These are phyloP conservation scores for Ajuga chamaepitys DNA, from an alignment of 257 asterid species.

Conservation along the genomic window DNA sequence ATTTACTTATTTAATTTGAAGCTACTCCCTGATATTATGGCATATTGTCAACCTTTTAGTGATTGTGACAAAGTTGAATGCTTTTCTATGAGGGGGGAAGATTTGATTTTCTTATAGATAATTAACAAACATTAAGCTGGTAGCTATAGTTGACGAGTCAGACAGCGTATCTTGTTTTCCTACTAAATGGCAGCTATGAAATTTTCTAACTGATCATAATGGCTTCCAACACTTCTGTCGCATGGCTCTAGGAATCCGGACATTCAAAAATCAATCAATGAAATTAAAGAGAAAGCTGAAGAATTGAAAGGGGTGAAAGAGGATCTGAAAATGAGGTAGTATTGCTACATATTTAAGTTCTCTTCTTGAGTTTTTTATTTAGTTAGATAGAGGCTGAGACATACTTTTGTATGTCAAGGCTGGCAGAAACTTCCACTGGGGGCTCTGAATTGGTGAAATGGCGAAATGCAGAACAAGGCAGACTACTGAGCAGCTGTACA, in stretches of 20 bases:
- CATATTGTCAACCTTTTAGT: neutral
- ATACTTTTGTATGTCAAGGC: constrained; percentile 99
- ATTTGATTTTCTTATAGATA: neutral
- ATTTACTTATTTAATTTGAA: neutral
- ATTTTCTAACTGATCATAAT: no score
- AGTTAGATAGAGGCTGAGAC: constrained; percentile 72
- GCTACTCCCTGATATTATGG: neutral
- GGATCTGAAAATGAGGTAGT: constrained; percentile 72
- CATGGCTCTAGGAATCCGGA: constrained; percentile 48
- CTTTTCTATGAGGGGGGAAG: neutral
- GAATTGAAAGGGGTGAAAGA: constrained; percentile 69
- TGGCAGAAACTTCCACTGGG: constrained; percentile 77
- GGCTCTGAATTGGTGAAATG: constrained; percentile 93
- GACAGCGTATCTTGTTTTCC: neutral
- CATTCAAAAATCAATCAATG: constrained; percentile 61
- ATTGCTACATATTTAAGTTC: constrained; percentile 13
- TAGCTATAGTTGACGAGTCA: neutral
- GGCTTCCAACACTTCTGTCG: neutral
- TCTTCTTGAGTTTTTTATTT: constrained; percentile 5
- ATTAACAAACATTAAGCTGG: neutral
- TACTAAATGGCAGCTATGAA: no score
- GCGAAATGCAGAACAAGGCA: constrained; percentile 98
- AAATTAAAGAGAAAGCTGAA: constrained; percentile 71
- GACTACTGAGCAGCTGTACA: constrained; percentile 90
- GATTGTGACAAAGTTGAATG: neutral